A percentile compares a stretch with the other conserved stretches of the same genome.
These are phyloP conservation scores for Apiospora pterosperma DNA, from an alignment of 2,329 filamentous ascomycete species.

Conservation along the genomic window DNA sequence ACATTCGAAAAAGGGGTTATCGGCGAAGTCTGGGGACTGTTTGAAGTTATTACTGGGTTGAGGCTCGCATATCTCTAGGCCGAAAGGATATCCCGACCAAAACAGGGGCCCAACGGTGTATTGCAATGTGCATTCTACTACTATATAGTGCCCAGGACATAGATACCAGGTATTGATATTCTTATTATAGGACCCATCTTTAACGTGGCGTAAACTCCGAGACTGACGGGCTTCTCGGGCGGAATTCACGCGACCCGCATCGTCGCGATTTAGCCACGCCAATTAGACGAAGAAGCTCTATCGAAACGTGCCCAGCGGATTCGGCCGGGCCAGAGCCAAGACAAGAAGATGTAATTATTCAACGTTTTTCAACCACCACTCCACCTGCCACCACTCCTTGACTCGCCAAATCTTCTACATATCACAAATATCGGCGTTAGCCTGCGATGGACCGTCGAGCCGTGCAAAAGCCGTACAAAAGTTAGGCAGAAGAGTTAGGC, in stretches of 20 bases:
- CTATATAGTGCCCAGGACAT: not conserved
- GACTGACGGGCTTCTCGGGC: not conserved
- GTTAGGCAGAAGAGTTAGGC: not conserved
- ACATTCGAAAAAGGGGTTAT: not conserved
- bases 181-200: not conserved
- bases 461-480: not conserved
- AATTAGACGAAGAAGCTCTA: not conserved
- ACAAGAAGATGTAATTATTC: not conserved
- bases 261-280: not conserved
- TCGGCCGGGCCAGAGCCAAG: not conserved
- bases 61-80: not conserved
- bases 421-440: not conserved
- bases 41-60: not conserved
- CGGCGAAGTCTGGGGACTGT: not conserved
- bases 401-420: not conserved
- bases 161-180: not conserved
- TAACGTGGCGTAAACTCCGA: not conserved
- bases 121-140: not conserved
- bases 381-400: slow-evolving; percentile 1
- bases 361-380: not conserved
- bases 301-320: not conserved
- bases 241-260: slow-evolving; percentile 1
- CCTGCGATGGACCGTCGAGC: not conserved
- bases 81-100: too few relatives aligned
- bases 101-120: not conserved